A percentile compares a stretch with the other conserved stretches of the same genome.
These are phyloP conservation scores for Saccharomyces mikatae DNA, from an alignment of 805 yeast species.

Conservation along the genomic window DNA sequence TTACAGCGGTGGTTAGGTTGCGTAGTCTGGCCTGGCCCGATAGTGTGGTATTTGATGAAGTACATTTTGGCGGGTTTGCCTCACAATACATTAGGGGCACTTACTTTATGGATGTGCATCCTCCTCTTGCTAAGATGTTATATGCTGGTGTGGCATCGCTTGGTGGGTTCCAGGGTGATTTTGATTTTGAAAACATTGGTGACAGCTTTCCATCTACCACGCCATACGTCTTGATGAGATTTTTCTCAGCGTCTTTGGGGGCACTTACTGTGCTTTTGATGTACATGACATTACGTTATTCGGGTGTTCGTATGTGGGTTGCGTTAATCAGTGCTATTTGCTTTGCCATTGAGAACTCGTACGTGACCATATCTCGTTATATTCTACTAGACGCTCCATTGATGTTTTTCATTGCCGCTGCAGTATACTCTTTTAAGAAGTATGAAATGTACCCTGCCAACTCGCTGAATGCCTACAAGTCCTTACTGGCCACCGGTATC, in stretches of 20 bases:
- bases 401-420: constrained; percentile 66
- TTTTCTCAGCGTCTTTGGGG: constrained; percentile 61
- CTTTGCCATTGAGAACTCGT: constrained; percentile 58
- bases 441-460: constrained; percentile 61
- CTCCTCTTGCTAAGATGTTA: constrained; percentile 71
- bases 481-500: constrained; percentile 56
- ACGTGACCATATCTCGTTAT: constrained; percentile 63
- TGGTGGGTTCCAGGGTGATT: constrained; percentile 68
- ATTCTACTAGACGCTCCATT: constrained; percentile 71
- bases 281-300: constrained; percentile 60
- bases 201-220: constrained; percentile 45
- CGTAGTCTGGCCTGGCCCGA: constrained; percentile 56
- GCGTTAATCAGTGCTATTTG: constrained; percentile 49
- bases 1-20: constrained; percentile 55
- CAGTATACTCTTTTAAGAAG: constrained; percentile 57
- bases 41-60: constrained; percentile 87
- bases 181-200: constrained; percentile 60
- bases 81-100: constrained; percentile 61
- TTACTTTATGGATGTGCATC: constrained; percentile 69
- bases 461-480: constrained; percentile 46
- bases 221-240: constrained; percentile 66
- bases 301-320: constrained; percentile 62
- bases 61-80: constrained; percentile 95
- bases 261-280: constrained; percentile 55
- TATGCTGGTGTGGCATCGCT: constrained; percentile 61